Conservation (phyloP, 1,284 basidiomycete species). For the Singerocomus inundabilis region DNA sequence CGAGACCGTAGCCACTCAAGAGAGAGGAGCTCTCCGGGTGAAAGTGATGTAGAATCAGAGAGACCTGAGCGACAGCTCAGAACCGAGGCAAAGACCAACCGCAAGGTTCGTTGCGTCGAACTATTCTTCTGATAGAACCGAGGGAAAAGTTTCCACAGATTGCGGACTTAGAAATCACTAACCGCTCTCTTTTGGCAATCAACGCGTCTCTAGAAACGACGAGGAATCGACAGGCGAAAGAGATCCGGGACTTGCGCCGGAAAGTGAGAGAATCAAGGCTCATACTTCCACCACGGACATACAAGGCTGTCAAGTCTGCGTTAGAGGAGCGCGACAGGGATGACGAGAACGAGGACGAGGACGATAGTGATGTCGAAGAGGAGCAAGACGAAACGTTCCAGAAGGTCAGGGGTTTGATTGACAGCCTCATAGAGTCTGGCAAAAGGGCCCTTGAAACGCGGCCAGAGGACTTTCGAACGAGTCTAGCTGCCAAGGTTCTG, state of each 20-base stretch:
- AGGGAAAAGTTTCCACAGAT: conserved; percentile 47
- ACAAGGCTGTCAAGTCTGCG: conserved; percentile 52
- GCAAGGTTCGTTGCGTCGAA: conserved; percentile 54
- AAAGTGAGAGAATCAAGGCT: conserved; percentile 76
- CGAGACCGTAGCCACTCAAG: conserved; percentile 25
- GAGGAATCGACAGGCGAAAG: conserved; percentile 74
- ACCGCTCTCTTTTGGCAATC: conserved; percentile 73
- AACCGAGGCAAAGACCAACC: conserved; percentile 71
- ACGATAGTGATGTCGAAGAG: conserved; percentile 42
- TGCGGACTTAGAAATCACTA: conserved; percentile 80
- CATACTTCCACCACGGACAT: conserved; percentile 66
- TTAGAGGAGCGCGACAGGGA: conserved; percentile 42
- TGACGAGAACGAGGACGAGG: conserved; percentile 41
- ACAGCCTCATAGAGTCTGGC: conserved; percentile 59
- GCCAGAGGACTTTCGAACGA: conserved; percentile 49
- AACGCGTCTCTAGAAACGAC: conserved; percentile 71
- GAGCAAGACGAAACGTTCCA: conserved; percentile 49
- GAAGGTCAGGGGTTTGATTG: conserved; percentile 60
- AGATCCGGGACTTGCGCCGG: conserved; percentile 72
- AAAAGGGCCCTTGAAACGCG: conserved; percentile 59
- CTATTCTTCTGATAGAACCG: conserved; percentile 1
- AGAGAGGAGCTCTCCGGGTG: conserved; percentile 16
- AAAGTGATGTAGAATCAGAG: conserved; percentile 35
- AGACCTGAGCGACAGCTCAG: conserved; percentile 54
- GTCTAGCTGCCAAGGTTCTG: conserved; percentile 59